These are phyloP conservation scores for Barnettozyma vustinii DNA, from an alignment of 805 yeast genomes.

Conservation along the genomic window DNA sequence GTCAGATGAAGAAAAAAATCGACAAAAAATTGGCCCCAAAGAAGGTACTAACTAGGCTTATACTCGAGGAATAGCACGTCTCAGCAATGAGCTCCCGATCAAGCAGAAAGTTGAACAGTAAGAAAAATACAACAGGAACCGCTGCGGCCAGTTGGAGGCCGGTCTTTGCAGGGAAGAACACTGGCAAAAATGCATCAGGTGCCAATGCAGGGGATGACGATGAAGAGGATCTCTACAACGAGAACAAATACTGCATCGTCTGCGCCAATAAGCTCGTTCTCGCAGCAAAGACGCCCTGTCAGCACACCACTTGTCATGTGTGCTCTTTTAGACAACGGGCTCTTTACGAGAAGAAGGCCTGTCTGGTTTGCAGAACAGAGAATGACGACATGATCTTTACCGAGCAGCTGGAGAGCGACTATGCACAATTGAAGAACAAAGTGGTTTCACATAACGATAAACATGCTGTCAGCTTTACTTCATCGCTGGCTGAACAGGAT, in stretches of 20 bases:
- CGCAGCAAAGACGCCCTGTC: conserved; percentile 75
- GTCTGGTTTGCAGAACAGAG: conserved; percentile 82
- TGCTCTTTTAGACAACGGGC: conserved; percentile 85
- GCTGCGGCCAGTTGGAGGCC: conserved; percentile 4
- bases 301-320: conserved; percentile 74
- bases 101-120: neutral
- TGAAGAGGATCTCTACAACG: conserved; percentile 31
- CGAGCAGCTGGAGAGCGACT: conserved; percentile 35
- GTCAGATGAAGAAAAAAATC: neutral
- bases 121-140: neutral
- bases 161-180: conserved; percentile 5
- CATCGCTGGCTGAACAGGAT: conserved; percentile 38
- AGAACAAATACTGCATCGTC: conserved; percentile 59
- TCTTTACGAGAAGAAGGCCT: conserved; percentile 62
- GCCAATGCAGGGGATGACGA: conserved; percentile 7
- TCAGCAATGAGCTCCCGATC: conserved; percentile 1
- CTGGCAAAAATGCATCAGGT: neutral
- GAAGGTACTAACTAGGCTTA: neutral
- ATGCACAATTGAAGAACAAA: conserved; percentile 31
- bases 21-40: neutral
- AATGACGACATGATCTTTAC: conserved; percentile 54
- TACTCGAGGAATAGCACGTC: neutral
- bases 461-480: conserved; percentile 56
- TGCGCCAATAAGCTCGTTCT: conserved; percentile 71
- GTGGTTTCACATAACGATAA: conserved; percentile 36